A percentile compares a stretch with the other conserved stretches of the same genome.
Evolutionary conservation across 2,329 filamentous ascomycete genomes (phyloP).

Genomic region (Helminthosporium solani): DNA sequence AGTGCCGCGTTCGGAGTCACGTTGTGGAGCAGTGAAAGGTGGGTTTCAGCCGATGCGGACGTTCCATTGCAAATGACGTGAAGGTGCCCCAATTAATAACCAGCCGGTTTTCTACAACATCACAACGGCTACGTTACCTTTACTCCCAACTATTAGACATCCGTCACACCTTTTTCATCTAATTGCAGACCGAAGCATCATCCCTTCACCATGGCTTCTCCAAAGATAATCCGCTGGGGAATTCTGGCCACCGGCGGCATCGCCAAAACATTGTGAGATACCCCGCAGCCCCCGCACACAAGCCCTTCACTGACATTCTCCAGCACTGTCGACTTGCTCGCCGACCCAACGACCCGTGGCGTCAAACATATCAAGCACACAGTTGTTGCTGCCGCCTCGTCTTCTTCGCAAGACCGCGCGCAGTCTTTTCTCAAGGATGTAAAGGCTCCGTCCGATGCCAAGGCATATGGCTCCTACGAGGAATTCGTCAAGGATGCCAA

Average conservation of each 20-base stretch:
- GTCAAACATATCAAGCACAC: conserved; percentile 74
- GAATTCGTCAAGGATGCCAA: conserved; percentile 76
- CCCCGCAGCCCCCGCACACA: conserved; percentile 19
- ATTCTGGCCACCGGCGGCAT: conserved; percentile 54
- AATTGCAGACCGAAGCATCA: not conserved
- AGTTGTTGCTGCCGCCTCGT: conserved; percentile 78
- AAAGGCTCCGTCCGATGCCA: conserved; percentile 66
- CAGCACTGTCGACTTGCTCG: conserved; percentile 71
- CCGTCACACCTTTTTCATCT: not conserved
- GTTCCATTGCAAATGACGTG: conserved; percentile 1
- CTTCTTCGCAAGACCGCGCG: conserved; percentile 68
- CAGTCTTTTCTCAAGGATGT: conserved; percentile 70
- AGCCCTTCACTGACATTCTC: conserved; percentile 7
- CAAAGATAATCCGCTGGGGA: conserved; percentile 45
- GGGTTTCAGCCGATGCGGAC: not conserved
- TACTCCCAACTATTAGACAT: not conserved
- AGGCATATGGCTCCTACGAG: conserved; percentile 77
- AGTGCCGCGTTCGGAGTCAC: too few species aligned
- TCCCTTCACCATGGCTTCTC: conserved; percentile 30
- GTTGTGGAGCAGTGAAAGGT: not conserved
- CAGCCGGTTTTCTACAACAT: not conserved
- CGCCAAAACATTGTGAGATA: conserved; percentile 46
- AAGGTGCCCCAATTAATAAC: not conserved
- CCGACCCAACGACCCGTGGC: conserved; percentile 67
- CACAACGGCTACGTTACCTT: not conserved